Evolutionary conservation across 1,284 basidiomycete genomes (phyloP), one percentile per base, ranked within the genome.

Genomic region (Moesziomyces antarcticus): DNA sequence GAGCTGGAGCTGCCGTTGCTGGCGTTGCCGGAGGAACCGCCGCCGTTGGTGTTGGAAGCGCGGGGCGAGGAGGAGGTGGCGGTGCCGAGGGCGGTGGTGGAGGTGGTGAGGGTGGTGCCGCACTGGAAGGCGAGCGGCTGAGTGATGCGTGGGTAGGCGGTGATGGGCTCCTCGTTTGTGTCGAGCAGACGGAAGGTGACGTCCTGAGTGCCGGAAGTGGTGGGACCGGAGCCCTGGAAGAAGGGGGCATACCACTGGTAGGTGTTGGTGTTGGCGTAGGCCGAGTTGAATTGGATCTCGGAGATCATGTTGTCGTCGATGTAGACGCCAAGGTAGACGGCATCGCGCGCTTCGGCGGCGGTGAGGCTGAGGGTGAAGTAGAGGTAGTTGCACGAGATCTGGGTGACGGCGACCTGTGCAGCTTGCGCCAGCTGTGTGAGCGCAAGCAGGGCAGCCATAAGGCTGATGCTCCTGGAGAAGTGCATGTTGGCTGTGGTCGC

Each of bases 151-250:
- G 45, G 3, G 21, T 45, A 69, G 22, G 58, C 44, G 33, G 66
- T 11, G 44, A 73, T 40, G 44, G 48, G 13, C 1, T 45, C 40
- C n/a, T 62, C 63, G 35, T 49, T 43, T 2, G 24, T 25, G 37
- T 70, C 72, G 33, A 74, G 55, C 20, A 70, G 57, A 18, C 42
- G 56, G 53, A 74, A 74, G 22, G 51, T 50, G 35, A 74, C 49
- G 10, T 47, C 42, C 42, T 57, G 50, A 11, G 56, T 25, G 22
- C 72, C 72, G 3, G 67, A 66, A 22, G 30, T 47, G 45, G 56
- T 56, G 46, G 59, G 35, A 18, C 35, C 33, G 35, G 46, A 11
- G 5, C 51, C 51, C 3, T 43, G 33, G 46, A 54, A 60, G 63
- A 74, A 74, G 33, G 40, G 21, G 9, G 72, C 59, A n/a, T 51